phyloP scores from a whole-genome alignment of 306 rosid genomes.

The Rosa multiflora region DNA sequence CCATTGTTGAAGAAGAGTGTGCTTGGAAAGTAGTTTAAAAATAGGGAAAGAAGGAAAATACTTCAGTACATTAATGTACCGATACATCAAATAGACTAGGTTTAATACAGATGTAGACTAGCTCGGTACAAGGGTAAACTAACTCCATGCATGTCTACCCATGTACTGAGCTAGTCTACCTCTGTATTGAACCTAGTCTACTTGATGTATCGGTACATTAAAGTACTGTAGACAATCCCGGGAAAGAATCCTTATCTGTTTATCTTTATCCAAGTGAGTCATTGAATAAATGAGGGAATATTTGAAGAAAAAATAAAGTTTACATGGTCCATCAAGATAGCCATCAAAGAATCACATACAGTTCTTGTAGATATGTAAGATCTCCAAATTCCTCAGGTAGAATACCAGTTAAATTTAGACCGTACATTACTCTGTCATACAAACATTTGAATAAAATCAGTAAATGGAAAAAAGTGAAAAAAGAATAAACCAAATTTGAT shows the following conservation, averaged over 20 bases:
- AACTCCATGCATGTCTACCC: too few species aligned
- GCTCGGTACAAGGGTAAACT: too few species aligned
- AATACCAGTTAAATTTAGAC: slow-evolving; percentile 48
- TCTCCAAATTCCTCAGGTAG: slow-evolving; percentile 61
- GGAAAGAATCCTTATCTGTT: neutral
- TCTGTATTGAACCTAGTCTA: too few species aligned
- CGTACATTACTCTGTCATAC: slow-evolving; percentile 40
- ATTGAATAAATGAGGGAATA: neutral
- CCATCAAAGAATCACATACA: slow-evolving; percentile 44
- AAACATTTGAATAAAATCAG: neutral
- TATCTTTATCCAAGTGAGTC: neutral
- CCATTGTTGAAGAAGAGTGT: neutral
- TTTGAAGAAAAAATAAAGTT: neutral
- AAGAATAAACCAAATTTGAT: neutral
- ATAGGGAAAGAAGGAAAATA: neutral
- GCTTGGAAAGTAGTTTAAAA: neutral
- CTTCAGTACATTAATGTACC: too few species aligned
- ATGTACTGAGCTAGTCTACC: too few species aligned
- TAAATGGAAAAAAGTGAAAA: neutral
- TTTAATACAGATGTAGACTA: too few species aligned
- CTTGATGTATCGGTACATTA: too few species aligned
- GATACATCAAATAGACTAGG: too few species aligned
- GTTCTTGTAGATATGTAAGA: slow-evolving; percentile 43
- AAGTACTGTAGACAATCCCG: too few species aligned
- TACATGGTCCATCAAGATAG: neutral